phyloP scores from a whole-genome alignment of 2,329 filamentous ascomycete species.

The Clarireedia paspali region DNA sequence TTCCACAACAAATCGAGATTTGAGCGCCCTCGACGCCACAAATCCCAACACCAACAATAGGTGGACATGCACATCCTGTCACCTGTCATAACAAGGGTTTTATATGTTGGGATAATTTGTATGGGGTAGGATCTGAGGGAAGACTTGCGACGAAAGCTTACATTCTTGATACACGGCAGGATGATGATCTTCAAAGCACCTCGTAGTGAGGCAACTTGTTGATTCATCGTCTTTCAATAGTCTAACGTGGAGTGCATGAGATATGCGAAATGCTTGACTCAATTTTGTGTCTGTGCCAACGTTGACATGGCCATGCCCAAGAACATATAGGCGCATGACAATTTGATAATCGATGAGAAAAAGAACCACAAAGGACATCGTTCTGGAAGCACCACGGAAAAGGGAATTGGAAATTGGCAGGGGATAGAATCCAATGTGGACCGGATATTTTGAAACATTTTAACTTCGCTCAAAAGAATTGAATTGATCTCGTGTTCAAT shows the following conservation, averaged over 20 bases:
- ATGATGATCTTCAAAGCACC: too few relatives aligned
- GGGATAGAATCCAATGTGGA: neutral
- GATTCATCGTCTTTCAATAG: too few relatives aligned
- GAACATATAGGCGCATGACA: neutral
- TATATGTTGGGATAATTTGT: too few relatives aligned
- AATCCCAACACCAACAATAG: neutral
- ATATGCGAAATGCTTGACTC: neutral
- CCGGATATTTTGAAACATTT: neutral
- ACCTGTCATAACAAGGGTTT: too few relatives aligned
- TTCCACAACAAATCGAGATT: too few relatives aligned
- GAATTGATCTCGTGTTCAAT: too few relatives aligned
- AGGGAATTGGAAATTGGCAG: neutral
- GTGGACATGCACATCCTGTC: too few relatives aligned
- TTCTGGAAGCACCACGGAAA: neutral
- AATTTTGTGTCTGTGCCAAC: neutral
- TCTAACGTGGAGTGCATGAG: too few relatives aligned
- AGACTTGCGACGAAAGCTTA: too few relatives aligned
- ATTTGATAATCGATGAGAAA: neutral
- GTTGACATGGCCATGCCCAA: neutral
- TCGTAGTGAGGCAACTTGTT: too few relatives aligned
- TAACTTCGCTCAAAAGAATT: neutral
- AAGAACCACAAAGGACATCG: neutral
- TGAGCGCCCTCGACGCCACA: neutral
- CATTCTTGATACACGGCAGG: too few relatives aligned
- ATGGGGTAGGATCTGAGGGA: too few relatives aligned